Evolutionary conservation across 768 basidiomycete genomes (phyloP).

Genomic region (Kondoa subrosea): DNA sequence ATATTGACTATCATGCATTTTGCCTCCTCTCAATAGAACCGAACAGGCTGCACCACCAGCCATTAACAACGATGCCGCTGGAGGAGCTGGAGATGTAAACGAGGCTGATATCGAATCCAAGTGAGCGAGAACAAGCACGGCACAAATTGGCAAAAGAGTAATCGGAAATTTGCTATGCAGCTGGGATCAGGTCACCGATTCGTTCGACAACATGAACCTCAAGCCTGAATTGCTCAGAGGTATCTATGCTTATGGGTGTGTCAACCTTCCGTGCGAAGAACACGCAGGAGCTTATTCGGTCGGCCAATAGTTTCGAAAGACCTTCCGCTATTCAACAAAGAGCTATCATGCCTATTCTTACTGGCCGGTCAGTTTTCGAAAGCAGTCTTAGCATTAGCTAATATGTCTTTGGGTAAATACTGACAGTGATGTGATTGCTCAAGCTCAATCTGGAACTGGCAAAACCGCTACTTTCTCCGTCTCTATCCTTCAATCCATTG

Average conservation of each 20-base stretch:
- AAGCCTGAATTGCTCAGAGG: constrained; percentile 93
- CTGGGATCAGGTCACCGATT: constrained; percentile 15
- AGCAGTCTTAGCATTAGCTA: neutral
- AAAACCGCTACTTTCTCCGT: constrained; percentile 99
- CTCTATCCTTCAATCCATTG: constrained; percentile 93
- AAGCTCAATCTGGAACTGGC: constrained; percentile 97
- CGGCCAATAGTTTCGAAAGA: constrained; percentile 53
- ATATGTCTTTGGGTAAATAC: neutral
- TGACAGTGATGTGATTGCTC: constrained; percentile 89
- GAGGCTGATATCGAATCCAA: constrained; percentile 19
- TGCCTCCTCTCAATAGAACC: too few species aligned
- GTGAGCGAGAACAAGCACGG: neutral
- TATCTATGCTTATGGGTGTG: constrained; percentile 91
- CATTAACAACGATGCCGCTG: neutral
- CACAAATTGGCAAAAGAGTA: neutral
- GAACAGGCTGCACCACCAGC: too few species aligned
- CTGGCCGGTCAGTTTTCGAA: constrained; percentile 23
- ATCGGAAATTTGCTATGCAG: neutral
- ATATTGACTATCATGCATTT: too few species aligned
- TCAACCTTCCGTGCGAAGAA: constrained; percentile 13
- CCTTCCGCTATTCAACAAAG: constrained; percentile 98
- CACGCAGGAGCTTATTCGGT: neutral
- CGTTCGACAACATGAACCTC: constrained; percentile 70
- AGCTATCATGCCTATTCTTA: constrained; percentile 82
- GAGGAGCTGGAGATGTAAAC: neutral